A percentile compares a stretch with the other conserved stretches of the same genome.
Evolutionary conservation across 176 grass and related monocot genomes (phyloP).

Genomic region (Cenchrus purpureus): DNA sequence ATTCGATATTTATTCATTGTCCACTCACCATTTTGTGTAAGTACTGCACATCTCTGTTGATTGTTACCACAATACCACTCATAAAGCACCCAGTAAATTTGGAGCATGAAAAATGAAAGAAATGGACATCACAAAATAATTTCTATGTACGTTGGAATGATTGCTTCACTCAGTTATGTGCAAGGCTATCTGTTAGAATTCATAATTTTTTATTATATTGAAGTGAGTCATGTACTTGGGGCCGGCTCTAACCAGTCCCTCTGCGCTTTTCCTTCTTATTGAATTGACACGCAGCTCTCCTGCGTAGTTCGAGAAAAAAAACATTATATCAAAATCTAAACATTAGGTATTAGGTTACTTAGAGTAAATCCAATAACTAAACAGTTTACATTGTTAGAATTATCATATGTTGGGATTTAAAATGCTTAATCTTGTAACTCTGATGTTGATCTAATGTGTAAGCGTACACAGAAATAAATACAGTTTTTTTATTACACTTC

Average conservation of each 20-base stretch:
- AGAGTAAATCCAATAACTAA: not conserved
- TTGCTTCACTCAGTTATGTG: not conserved
- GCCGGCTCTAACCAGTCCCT: too few relatives aligned
- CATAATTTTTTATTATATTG: too few relatives aligned
- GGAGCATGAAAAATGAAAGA: slow-evolving; percentile 14
- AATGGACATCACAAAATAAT: not conserved
- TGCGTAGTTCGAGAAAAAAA: too few relatives aligned
- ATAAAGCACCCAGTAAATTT: slow-evolving; percentile 10
- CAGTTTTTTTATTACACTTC: not conserved
- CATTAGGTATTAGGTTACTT: not conserved
- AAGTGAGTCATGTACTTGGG: too few relatives aligned
- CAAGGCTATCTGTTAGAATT: not conserved
- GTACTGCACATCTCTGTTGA: not conserved
- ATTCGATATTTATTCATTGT: slow-evolving; percentile 6
- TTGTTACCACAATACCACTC: not conserved
- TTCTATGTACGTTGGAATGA: not conserved
- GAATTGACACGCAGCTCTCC: too few relatives aligned
- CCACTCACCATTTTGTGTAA: not conserved
- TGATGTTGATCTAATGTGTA: slow-evolving; percentile 7
- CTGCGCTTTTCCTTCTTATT: too few relatives aligned
- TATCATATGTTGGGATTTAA: not conserved
- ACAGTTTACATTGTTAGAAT: slow-evolving; percentile 11
- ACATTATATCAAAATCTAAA: not conserved
- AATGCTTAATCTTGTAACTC: not conserved
- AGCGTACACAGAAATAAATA: slow-evolving; percentile 9